Evolutionary conservation across 176 grass and related monocot genomes (phyloP), one percentile per base, ranked within the genome.

Genomic region (Phoenix roebelenii): DNA sequence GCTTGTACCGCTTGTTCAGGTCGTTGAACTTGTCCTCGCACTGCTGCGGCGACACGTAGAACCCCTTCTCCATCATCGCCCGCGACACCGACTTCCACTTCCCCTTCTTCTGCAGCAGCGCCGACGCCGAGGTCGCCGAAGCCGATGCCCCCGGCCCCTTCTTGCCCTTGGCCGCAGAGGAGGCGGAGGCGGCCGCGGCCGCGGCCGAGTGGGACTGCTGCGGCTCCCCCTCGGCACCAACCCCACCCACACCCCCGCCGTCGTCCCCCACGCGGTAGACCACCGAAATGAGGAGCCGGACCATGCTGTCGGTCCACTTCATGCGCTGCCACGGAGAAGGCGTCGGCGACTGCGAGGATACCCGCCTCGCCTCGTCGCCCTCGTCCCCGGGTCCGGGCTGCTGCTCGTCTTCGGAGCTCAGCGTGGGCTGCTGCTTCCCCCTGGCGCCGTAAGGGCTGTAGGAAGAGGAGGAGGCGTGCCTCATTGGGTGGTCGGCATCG

Each of bases 11-110:
- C 74, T 97, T 97, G 84, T 97, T 97, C 57, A 97, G 78, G 63
- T 97, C 92, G 62, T 97, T 97, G 75, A 97, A 97, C 72, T 97
- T 97, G 77, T 97, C 92, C 78, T 97, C 92, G 63, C 92, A 97
- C 70, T 97, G 92, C 68, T 97, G 92, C 69, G 92, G 92, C 54
- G 92, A 91, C 77, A 97, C 92, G 54, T 52, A 50, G 69, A 72
- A 91, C 16, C 66, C 66, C 10, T 78, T 78, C 18, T 91, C 87
- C 83, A 83, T 71, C 92, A 97, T 97, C 9, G 78, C 78, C 44
- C 39, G 70, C 16, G 92, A 97, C 22, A 97, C 87, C 49, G 83
- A 79, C 69, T 91, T 97, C 92, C 92, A 97, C 81, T 97, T 97
- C 16, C 92, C 92, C 78, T 97, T 97, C 69, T 85, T 89, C 74